Evolutionary conservation across 257 asterid genomes (phyloP).

Genomic region (Knoxia roxburghii): DNA sequence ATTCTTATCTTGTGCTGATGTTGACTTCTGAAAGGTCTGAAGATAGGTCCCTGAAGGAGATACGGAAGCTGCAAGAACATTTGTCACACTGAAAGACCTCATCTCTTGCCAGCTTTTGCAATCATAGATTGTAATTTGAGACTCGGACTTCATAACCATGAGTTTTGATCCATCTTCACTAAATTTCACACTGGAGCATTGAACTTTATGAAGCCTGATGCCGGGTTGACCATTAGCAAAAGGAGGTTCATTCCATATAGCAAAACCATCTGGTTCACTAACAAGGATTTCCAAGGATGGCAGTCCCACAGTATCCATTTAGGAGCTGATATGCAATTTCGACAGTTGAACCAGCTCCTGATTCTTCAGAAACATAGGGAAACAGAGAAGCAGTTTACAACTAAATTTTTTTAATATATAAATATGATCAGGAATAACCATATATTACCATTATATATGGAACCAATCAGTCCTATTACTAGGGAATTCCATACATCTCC

Average conservation of each 20-base stretch:
- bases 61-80: slow-evolving; percentile 74
- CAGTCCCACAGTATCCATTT: slow-evolving; percentile 55
- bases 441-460: too few species aligned
- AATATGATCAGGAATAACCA: too few species aligned
- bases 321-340: slow-evolving; percentile 13
- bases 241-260: slow-evolving; percentile 88
- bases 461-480: too few species aligned
- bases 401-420: not conserved
- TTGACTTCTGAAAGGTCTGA: slow-evolving; percentile 78
- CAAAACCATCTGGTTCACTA: slow-evolving; percentile 67
- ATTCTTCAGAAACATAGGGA: not conserved
- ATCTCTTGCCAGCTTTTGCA: slow-evolving; percentile 52
- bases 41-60: slow-evolving; percentile 82
- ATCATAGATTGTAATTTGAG: slow-evolving; percentile 49
- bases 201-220: slow-evolving; percentile 46
- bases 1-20: slow-evolving; percentile 72
- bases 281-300: slow-evolving; percentile 64
- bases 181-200: slow-evolving; percentile 61
- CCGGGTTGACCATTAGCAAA: slow-evolving; percentile 63
- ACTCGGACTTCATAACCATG: slow-evolving; percentile 57
- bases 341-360: not conserved
- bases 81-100: slow-evolving; percentile 54
- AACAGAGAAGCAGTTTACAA: not conserved
- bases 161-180: slow-evolving; percentile 87
- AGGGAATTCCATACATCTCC: too few species aligned